Percentiles rank a stretch among this genome's conserved stretches.
These are phyloP conservation scores for Corchorus olitorius DNA, from an alignment of 345 rosid genomes.

Conservation along the genomic window DNA sequence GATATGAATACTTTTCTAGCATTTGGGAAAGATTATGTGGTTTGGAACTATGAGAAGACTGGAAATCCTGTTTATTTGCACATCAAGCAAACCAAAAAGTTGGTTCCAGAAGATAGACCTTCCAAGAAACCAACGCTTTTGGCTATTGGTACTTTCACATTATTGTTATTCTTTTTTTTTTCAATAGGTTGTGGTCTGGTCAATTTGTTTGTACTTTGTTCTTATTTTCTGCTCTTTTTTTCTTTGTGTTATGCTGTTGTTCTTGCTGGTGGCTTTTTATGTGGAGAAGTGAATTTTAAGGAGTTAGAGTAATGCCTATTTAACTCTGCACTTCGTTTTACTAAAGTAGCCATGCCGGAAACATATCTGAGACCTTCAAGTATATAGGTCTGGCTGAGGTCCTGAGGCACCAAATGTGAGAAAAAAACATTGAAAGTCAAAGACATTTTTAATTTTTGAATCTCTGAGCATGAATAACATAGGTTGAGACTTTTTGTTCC, in stretches of 20 bases:
- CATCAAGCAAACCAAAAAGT: constrained; percentile 71
- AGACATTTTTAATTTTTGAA: background rate
- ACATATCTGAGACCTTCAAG: background rate
- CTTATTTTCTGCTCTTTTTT: background rate
- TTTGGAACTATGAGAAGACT: constrained; percentile 91
- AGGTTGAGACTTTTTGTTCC: background rate
- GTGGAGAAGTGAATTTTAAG: background rate
- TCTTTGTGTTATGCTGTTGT: background rate
- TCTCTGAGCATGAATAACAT: background rate
- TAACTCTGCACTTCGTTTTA: background rate
- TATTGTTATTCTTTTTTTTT: background rate
- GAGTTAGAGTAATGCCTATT: background rate
- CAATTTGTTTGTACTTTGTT: constrained; percentile 5
- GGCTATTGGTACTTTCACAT: constrained; percentile 69
- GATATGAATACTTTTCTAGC: constrained; percentile 93
- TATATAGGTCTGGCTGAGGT: background rate
- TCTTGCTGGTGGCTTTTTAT: background rate
- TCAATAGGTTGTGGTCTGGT: background rate
- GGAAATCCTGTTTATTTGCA: constrained; percentile 90
- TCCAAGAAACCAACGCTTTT: constrained; percentile 83
- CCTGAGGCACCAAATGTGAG: background rate
- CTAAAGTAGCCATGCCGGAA: background rate
- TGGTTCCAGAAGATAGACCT: constrained; percentile 86
- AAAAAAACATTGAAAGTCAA: background rate
- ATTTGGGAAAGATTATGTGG: constrained; percentile 82